phyloP scores from a whole-genome alignment of 345 rosid species.

The Salix viminalis region DNA sequence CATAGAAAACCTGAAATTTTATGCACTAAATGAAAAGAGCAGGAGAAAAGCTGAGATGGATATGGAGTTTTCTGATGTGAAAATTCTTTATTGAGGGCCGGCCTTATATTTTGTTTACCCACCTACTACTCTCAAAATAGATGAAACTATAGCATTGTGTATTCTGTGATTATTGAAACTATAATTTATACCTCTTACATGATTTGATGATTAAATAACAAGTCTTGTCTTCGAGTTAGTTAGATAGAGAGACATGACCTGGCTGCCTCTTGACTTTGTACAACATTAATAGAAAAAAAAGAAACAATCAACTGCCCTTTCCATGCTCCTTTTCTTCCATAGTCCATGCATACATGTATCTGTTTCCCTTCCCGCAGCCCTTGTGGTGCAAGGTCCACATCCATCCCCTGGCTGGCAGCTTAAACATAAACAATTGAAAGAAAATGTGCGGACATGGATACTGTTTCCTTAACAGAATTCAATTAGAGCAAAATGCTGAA shows the following conservation, averaged over 20 bases:
- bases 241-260: conserved; percentile 7
- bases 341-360: not conserved
- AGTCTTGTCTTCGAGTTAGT: conserved; percentile 4
- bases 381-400: not conserved
- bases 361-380: not conserved
- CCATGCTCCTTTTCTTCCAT: not conserved
- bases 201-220: not conserved
- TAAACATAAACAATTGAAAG: not conserved
- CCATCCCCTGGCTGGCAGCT: conserved; percentile 2
- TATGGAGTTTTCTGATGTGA: not conserved
- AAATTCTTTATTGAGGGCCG: not conserved
- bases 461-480: not conserved
- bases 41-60: not conserved
- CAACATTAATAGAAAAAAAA: not conserved
- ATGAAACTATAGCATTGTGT: not conserved
- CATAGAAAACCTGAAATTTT: not conserved
- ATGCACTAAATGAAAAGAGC: not conserved
- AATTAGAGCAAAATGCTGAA: not conserved
- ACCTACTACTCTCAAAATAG: conserved; percentile 19
- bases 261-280: conserved; percentile 13
- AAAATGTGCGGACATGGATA: not conserved
- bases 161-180: not conserved
- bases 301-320: conserved; percentile 1
- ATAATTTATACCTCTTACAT: not conserved
- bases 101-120: not conserved